Evolutionary conservation across 2,329 filamentous ascomycete species (phyloP).

Genomic region (Penicillium sp.): DNA sequence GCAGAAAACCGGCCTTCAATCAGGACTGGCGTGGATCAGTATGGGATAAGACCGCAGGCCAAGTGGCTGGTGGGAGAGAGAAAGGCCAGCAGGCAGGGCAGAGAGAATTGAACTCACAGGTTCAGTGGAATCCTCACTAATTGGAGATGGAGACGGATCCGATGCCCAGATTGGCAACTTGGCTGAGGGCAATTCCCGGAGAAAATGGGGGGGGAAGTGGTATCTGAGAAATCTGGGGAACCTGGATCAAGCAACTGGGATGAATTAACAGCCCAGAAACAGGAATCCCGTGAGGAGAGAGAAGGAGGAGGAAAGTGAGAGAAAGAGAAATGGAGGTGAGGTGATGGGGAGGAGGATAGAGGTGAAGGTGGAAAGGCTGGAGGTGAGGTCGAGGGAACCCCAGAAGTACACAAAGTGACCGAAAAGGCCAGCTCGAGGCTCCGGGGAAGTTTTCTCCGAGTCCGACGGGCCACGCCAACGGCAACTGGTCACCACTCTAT

Average conservation of each 20-base stretch:
- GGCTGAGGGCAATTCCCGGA: conserved; percentile 15
- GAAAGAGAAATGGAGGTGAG: conserved; percentile 18
- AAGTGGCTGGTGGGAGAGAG: neutral
- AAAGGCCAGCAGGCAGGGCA: neutral
- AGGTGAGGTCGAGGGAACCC: conserved; percentile 22
- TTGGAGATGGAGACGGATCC: conserved; percentile 5
- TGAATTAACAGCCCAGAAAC: conserved; percentile 21
- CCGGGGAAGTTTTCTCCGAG: conserved; percentile 31
- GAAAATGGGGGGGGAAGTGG: conserved; percentile 6
- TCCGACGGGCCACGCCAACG: conserved; percentile 15
- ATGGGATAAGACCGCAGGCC: conserved; percentile 7
- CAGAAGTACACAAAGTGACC: conserved; percentile 29
- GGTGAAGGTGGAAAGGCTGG: conserved; percentile 20
- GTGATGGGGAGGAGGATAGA: conserved; percentile 7
- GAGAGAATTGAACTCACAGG: conserved; percentile 11
- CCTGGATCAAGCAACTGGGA: conserved; percentile 21
- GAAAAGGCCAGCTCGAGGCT: conserved; percentile 32
- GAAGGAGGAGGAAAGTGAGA: conserved; percentile 10
- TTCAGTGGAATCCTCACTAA: conserved; percentile 6
- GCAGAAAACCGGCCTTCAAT: conserved; percentile 21
- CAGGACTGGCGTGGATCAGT: conserved; percentile 19
- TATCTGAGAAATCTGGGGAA: conserved; percentile 7
- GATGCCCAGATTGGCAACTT: conserved; percentile 8
- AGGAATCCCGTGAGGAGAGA: conserved; percentile 11
- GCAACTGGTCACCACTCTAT: neutral